phyloP scores from a whole-genome alignment of 345 rosid species.

The Populus ilicifolia region DNA sequence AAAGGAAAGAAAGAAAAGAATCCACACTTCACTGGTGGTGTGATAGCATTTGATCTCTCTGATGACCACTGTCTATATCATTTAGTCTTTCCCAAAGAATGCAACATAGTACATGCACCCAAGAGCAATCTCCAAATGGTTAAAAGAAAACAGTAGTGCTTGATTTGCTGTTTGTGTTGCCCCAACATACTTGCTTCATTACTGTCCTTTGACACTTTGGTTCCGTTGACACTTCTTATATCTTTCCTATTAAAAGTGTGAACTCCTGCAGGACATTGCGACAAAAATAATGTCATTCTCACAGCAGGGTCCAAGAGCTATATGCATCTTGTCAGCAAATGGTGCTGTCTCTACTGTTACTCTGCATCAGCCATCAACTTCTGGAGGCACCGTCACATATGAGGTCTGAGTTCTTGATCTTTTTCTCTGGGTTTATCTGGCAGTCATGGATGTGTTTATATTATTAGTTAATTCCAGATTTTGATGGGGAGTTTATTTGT shows the following conservation, averaged over 20 bases:
- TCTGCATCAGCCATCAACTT: constrained; percentile 69
- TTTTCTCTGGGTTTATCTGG: not conserved
- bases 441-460: not conserved
- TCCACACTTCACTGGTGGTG: not conserved
- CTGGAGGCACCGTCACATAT: constrained; percentile 74
- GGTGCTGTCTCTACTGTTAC: constrained; percentile 90
- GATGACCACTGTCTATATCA: not conserved
- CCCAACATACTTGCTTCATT: not conserved
- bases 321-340: constrained; percentile 80
- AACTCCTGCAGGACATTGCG: constrained; percentile 63
- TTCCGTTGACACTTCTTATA: not conserved
- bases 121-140: not conserved
- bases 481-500: too few species aligned
- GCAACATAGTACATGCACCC: not conserved
- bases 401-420: constrained; percentile 55
- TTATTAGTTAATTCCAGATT: too few species aligned
- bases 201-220: not conserved
- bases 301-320: constrained; percentile 83
- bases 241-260: constrained; percentile 4
- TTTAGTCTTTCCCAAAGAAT: not conserved
- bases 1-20: not conserved
- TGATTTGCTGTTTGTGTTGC: not conserved
- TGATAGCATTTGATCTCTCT: not conserved
- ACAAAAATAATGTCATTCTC: constrained; percentile 72
- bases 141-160: not conserved